phyloP scores from a whole-genome alignment of 2,329 filamentous ascomycete species.

The Stagonosporopsis rhizophila region DNA sequence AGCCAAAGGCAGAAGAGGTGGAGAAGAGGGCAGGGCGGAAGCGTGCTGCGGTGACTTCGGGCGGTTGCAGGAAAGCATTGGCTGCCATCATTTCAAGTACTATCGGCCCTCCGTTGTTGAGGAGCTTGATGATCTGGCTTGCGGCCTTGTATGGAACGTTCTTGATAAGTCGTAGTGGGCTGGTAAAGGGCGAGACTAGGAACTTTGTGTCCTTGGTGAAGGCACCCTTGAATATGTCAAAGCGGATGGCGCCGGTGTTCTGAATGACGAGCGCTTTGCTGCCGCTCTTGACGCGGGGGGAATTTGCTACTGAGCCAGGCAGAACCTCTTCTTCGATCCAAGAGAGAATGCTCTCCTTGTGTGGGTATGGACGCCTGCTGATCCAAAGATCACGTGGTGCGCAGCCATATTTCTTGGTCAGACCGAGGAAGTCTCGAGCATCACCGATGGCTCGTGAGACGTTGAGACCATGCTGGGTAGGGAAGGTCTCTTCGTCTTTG shows the following conservation, averaged over 20 bases:
- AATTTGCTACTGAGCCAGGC: constrained; percentile 66
- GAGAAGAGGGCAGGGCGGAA: constrained; percentile 19
- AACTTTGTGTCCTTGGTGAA: constrained; percentile 90
- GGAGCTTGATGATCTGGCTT: constrained; percentile 66
- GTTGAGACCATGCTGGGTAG: constrained; percentile 75
- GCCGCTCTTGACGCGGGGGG: constrained; percentile 52
- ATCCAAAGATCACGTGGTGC: constrained; percentile 84
- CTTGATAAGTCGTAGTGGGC: constrained; percentile 75
- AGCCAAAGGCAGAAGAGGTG: not conserved
- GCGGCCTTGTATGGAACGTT: constrained; percentile 83
- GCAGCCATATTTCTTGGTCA: constrained; percentile 82
- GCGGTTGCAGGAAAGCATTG: constrained; percentile 52
- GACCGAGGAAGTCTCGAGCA: constrained; percentile 72
- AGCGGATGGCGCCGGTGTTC: constrained; percentile 91
- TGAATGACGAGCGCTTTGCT: constrained; percentile 74
- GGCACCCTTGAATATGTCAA: constrained; percentile 90
- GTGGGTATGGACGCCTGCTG: constrained; percentile 76
- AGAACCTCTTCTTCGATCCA: constrained; percentile 81
- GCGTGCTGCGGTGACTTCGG: constrained; percentile 51
- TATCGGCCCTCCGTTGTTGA: constrained; percentile 66
- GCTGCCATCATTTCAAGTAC: constrained; percentile 43
- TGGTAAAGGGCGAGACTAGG: constrained; percentile 87
- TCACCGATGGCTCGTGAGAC: constrained; percentile 73
- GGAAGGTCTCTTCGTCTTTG: constrained; percentile 74
- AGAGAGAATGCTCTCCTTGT: constrained; percentile 77